phyloP scores from a whole-genome alignment of 495 filamentous ascomycete genomes.

The Penicillium antarcticum region DNA sequence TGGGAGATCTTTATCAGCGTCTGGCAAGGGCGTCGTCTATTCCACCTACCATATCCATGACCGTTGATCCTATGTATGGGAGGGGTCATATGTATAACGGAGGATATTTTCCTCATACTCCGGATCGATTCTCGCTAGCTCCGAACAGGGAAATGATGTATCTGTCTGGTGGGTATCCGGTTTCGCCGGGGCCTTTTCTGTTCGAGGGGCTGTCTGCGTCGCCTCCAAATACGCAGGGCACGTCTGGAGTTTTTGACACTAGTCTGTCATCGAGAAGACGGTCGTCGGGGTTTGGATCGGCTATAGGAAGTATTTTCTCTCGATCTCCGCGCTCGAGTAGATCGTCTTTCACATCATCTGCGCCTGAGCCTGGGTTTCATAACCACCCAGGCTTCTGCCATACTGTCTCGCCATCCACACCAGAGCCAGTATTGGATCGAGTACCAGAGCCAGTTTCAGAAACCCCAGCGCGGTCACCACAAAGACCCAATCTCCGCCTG shows the following conservation, averaged over 20 bases:
- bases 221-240: not conserved
- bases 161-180: not conserved
- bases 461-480: not conserved
- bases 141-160: not conserved
- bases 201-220: not conserved
- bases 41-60: slow-evolving; percentile 1
- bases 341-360: not conserved
- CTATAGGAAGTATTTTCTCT: not conserved
- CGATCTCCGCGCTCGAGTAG: not conserved
- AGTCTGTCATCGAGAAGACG: not conserved
- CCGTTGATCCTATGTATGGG: slow-evolving; percentile 6
- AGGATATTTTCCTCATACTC: not conserved
- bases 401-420: not conserved
- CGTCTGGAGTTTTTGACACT: not conserved
- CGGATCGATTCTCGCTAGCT: not conserved
- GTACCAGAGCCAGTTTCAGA: not conserved
- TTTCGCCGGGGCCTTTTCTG: not conserved
- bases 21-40: slow-evolving; percentile 18
- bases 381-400: not conserved
- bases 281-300: not conserved
- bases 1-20: slow-evolving; percentile 35
- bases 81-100: not conserved
- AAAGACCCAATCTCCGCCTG: not conserved
- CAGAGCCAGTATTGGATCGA: not conserved
- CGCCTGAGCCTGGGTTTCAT: not conserved